A percentile compares a stretch with the other conserved stretches of the same genome.
These are phyloP conservation scores for Rhodotorula sphaerocarpa DNA, from an alignment of 768 basidiomycete genomes.

Conservation along the genomic window DNA sequence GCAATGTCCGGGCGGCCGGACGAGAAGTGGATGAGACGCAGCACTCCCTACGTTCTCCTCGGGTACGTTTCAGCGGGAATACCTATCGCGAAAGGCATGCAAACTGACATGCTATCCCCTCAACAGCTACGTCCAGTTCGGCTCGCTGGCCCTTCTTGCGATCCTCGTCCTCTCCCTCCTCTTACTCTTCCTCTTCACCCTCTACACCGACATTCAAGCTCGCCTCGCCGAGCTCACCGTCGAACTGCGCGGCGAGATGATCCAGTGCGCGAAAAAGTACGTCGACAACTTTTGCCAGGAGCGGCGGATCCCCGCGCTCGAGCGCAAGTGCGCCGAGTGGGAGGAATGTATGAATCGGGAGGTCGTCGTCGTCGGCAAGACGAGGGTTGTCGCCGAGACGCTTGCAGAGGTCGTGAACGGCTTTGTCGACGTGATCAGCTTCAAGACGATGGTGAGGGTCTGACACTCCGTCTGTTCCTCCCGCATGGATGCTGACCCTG, in stretches of 20 bases:
- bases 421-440: constrained; percentile 93
- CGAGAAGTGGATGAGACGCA: constrained; percentile 23
- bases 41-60: constrained; percentile 65
- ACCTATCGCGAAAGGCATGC: no score
- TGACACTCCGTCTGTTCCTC: neutral
- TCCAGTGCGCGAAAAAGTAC: constrained; percentile 70
- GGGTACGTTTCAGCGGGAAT: constrained; percentile 60
- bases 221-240: constrained; percentile 79
- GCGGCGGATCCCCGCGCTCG: constrained; percentile 73
- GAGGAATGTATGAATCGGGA: constrained; percentile 61
- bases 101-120: neutral
- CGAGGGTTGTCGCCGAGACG: constrained; percentile 83
- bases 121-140: constrained; percentile 74
- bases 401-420: constrained; percentile 93
- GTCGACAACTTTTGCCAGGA: constrained; percentile 72
- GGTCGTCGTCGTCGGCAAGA: constrained; percentile 77
- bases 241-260: constrained; percentile 88
- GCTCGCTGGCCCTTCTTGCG: constrained; percentile 81
- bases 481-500: neutral
- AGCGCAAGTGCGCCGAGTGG: constrained; percentile 77
- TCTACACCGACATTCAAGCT: constrained; percentile 80
- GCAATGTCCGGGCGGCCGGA: no score
- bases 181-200: constrained; percentile 76
- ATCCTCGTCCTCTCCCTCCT: constrained; percentile 74
- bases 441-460: constrained; percentile 72